Evolutionary conservation across 345 rosid species (phyloP).

Genomic region (Hypericum androsaemum): DNA sequence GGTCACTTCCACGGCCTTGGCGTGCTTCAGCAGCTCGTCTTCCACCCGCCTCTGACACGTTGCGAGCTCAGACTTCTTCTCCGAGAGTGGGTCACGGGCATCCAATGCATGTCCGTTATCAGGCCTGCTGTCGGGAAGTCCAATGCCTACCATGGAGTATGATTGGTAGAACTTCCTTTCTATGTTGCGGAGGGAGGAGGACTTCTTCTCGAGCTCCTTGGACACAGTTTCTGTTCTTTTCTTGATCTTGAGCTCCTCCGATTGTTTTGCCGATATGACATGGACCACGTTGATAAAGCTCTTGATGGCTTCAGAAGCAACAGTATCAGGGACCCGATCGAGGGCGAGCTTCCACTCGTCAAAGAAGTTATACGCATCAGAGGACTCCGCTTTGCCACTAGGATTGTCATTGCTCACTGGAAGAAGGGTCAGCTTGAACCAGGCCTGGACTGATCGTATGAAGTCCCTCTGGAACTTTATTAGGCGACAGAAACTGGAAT

Average conservation of each 20-base stretch:
- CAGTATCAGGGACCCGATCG: constrained; percentile 89
- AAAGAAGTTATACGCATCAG: constrained; percentile 53
- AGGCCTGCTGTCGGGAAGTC: constrained; percentile 58
- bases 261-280: constrained; percentile 65
- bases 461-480: constrained; percentile 86
- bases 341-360: constrained; percentile 96
- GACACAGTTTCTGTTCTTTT: constrained; percentile 68
- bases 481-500: constrained; percentile 66
- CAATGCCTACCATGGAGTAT: constrained; percentile 82
- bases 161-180: constrained; percentile 93
- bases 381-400: constrained; percentile 27
- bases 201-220: constrained; percentile 88
- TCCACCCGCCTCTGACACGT: constrained; percentile 79
- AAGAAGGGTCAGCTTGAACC: constrained; percentile 82
- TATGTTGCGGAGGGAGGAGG: constrained; percentile 71
- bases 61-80: constrained; percentile 81
- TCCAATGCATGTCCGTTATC: constrained; percentile 62
- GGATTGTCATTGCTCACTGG: constrained; percentile 55
- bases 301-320: constrained; percentile 96
- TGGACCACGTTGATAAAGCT: constrained; percentile 81
- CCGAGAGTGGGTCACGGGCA: constrained; percentile 77
- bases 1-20: constrained; percentile 83
- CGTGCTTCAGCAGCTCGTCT: constrained; percentile 85
- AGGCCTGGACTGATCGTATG: constrained; percentile 61
- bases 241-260: constrained; percentile 70